Base-by-base conservation (phyloP, 805 yeast genomes). In the Candida easanensis region DNA sequence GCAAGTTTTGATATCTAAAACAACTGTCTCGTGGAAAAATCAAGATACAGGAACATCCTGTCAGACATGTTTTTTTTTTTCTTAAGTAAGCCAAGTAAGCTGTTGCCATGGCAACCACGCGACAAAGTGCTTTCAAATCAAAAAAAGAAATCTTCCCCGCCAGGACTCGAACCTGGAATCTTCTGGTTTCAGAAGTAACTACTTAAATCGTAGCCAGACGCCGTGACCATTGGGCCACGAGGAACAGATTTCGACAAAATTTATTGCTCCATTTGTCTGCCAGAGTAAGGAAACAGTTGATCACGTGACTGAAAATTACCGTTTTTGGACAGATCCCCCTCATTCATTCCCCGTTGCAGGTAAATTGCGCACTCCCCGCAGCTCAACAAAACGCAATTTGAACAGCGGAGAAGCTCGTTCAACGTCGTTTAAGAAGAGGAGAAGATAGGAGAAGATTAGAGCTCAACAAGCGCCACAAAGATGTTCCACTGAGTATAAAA, bases 191-290 rank as follows among this genome's bases (percentile, higher is more conserved):
- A 51, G 74, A 71, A 47, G 62, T 58, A 50, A 61, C 73, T 64
- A 68, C 70, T 52, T 51, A 58, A 62, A 68, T 72, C 81, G 81
- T 76, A 77, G 81, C 80, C 82, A 75, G 80, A 77, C 81, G 81
- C 81, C 82, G 77, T 76, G 79, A 77, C 82, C 82, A 77, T 77
- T 77, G 80, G 82, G 82, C 81, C 82, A 77, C 79, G 81, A 77
- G 81, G 82, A 77, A 77, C 73, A 68, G 70, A 58, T 55, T 39
- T 30, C 20, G 15, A 15, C 5, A 16, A 14, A 30, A 30, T 13
- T n/a, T n/a, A 26, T 26, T 11, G 14, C 30, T 8, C 25, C 25
- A 22, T 22, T 22, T 26, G 8, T 5, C 10, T 5, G 14, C 30
- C 5, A 26, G n/a, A 26, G 30, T 22, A 7, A 26, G n/a, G 30